Evolutionary conservation across 2,329 filamentous ascomycete genomes (phyloP), one percentile per base, ranked within the genome.

Genomic region (Claviceps capensis): DNA sequence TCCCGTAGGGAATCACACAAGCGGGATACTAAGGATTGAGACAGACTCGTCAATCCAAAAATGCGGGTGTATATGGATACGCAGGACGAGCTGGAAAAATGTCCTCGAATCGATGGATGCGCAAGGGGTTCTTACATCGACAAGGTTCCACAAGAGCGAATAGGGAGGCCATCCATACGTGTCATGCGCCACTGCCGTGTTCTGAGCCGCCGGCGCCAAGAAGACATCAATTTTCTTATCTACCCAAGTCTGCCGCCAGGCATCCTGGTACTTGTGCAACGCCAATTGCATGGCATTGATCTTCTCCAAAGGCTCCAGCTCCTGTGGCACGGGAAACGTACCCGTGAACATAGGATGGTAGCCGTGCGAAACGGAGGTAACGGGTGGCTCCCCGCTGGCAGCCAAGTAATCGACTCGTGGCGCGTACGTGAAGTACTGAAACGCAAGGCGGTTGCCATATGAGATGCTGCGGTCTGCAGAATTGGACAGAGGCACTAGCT

Each of bases 161-260:
- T 75, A 77, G 0, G 67, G 61, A 1, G 70, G 64, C 0, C 67
- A 30, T 0, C 72, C 69, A 60, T 72, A 80, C 0, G 65, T 69
- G 59, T 81, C 77, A 58, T 79, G 74, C 17, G 63, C 65, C 0
- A 74, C 70, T 0, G 78, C 76, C 0, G 75, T 77, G 13, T 64
- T 69, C 56, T 75, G 72, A 5, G 75, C 71, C 3, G 69, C 67
- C 3, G 73, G 69, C 50, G 67, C 69, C n/a, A 81, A 49, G 0
- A 80, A 60, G 0, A 70, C 72, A 61, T 81, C 77, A 4, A 81
- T 61, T 7, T 65, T 59, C 17, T 75, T 59, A 17, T 69, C 60
- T 1, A 66, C 61, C 61, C 73, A 70, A 0, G 67, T 43, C 38
- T 65, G 64, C 16, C 72, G 67, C 65, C 70, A 79, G 0, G 54